These are phyloP conservation scores for Rhodotorula sp. DNA, from an alignment of 1,284 basidiomycete species.

Conservation along the genomic window DNA sequence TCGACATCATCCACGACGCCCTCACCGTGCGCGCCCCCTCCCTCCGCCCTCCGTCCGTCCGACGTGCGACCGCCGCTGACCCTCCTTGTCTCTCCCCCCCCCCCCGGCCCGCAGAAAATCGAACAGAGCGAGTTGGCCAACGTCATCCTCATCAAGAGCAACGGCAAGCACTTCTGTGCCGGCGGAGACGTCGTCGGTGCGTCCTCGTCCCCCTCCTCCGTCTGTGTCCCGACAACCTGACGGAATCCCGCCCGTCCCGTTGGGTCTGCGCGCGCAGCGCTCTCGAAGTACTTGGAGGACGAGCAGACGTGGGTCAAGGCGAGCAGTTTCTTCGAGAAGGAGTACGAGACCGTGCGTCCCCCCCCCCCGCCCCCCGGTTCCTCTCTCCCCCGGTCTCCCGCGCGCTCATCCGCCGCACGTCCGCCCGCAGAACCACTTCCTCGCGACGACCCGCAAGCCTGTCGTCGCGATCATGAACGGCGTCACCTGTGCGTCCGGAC, in stretches of 20 bases:
- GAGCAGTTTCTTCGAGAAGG: constrained; percentile 82
- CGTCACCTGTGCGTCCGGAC: constrained; percentile 57
- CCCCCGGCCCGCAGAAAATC: constrained; percentile 65
- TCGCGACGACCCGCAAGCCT: constrained; percentile 76
- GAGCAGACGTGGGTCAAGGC: constrained; percentile 55
- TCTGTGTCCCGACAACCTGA: neutral
- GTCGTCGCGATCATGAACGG: constrained; percentile 90
- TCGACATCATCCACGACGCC: constrained; percentile 66
- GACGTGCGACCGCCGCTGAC: too few species aligned
- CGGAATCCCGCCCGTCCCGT: neutral
- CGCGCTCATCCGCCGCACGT: too few species aligned
- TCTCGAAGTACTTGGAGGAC: constrained; percentile 41
- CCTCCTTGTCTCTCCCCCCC: neutral
- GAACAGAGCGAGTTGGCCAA: constrained; percentile 67
- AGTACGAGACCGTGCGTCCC: constrained; percentile 61
- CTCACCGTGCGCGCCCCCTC: constrained; percentile 64
- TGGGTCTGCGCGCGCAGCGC: constrained; percentile 8
- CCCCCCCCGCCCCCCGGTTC: too few species aligned
- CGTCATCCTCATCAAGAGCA: constrained; percentile 73
- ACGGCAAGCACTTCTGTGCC: constrained; percentile 82
- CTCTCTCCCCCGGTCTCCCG: too few species aligned
- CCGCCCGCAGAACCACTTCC: constrained; percentile 69
- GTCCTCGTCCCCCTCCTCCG: constrained; percentile 39
- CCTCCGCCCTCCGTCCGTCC: too few species aligned
- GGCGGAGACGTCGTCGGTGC: constrained; percentile 88